Evolutionary conservation across 2,329 filamentous ascomycete genomes (phyloP).

Genomic region (Fusarium verticillioides): DNA sequence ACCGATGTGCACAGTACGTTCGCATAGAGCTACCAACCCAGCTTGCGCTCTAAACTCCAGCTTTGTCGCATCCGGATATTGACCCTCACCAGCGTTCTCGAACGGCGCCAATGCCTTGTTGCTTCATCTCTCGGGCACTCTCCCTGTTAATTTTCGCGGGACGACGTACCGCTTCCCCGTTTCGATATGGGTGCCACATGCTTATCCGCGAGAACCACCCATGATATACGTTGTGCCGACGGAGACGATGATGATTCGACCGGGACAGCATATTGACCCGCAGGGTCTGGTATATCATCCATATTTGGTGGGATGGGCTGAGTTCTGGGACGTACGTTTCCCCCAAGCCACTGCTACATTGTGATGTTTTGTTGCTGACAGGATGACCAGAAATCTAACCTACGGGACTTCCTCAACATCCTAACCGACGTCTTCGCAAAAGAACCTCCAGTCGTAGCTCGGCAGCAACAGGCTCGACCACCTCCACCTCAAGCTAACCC

Average conservation of each 20-base stretch:
- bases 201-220: slow-evolving; percentile 87
- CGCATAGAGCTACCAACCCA: slow-evolving; percentile 43
- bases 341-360: neutral
- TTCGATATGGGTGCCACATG: slow-evolving; percentile 91
- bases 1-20: slow-evolving; percentile 92
- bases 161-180: slow-evolving; percentile 91
- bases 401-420: slow-evolving; percentile 84
- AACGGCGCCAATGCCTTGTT: slow-evolving; percentile 88
- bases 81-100: slow-evolving; percentile 75
- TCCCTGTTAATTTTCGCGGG: slow-evolving; percentile 92
- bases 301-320: slow-evolving; percentile 88
- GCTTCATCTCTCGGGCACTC: slow-evolving; percentile 84
- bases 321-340: slow-evolving; percentile 84
- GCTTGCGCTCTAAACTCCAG: slow-evolving; percentile 21
- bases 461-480: slow-evolving; percentile 63
- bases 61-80: slow-evolving; percentile 17
- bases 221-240: slow-evolving; percentile 90
- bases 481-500: slow-evolving; percentile 46
- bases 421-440: slow-evolving; percentile 90
- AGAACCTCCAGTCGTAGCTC: slow-evolving; percentile 89
- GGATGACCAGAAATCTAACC: slow-evolving; percentile 75
- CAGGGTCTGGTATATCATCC: slow-evolving; percentile 96
- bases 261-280: slow-evolving; percentile 93
- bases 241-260: slow-evolving; percentile 87
- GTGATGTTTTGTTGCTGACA: slow-evolving; percentile 1